Evolutionary conservation across 2,329 filamentous ascomycete genomes (phyloP), one percentile per base, ranked within the genome.

Genomic region (Pezicula carpinea): DNA sequence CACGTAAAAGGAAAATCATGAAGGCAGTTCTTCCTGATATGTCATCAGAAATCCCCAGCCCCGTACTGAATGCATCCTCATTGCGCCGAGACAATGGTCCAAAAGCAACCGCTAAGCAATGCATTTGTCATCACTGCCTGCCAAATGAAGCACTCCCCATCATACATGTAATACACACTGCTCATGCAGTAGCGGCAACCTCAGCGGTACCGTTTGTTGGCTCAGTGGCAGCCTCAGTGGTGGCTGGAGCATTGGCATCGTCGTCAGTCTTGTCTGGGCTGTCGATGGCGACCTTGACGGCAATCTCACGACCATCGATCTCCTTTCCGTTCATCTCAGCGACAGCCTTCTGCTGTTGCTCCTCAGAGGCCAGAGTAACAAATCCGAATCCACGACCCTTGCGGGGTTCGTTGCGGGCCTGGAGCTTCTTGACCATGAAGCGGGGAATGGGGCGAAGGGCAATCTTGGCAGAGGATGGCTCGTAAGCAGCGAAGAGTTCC

Each of bases 351-450:
- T 95, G 84, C 80, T 99, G 93, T 64, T 92, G 73, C 73, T 96
- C 91, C 79, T 99, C 92, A 15, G 89, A 95, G 55, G 86, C 87
- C 53, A 99, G 85, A 52, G 90, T 97, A 55, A 99, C 93, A 70
- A 99, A 99, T 59, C 93, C 93, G 69, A 99, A 99, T 58, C 93
- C 93, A 77, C 93, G 93, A 53, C 93, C 93, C 85, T 99, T 99
- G 77, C 93, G 93, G 63, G 92, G 85, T 77, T 99, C 93, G 66
- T 91, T 91, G 68, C 93, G 92, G 64, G 92, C 91, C 76, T 96
- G 91, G 54, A 99, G 89, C 82, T 99, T 99, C 86, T 96, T 96
- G 75, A 99, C 93, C 93, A 99, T 99, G 79, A 97, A 99, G 64
- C 92, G 91, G 60, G 93, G 93, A 60, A 99, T 99, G 44, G 93